These are phyloP conservation scores for Phytophthora fragariae DNA, from an alignment of 352 stramenopile species.

Conservation along the genomic window DNA sequence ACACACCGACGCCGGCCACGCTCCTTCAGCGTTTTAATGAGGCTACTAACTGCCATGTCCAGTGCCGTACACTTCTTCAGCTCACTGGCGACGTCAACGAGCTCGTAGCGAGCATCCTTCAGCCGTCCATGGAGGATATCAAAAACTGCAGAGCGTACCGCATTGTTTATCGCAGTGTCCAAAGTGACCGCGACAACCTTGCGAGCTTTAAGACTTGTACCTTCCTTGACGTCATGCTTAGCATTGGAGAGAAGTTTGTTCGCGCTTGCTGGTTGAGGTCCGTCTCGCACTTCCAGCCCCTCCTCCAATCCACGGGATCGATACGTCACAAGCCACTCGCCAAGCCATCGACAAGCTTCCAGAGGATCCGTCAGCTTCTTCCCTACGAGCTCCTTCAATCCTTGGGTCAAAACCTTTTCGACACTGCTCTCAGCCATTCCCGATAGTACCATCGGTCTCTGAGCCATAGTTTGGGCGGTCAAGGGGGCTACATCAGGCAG, in stretches of 20 bases:
- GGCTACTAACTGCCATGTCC: slow-evolving; percentile 7
- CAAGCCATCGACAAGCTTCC: slow-evolving; percentile 61
- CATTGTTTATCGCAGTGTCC: slow-evolving; percentile 6
- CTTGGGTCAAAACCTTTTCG: slow-evolving; percentile 50
- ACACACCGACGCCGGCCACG: slow-evolving; percentile 38
- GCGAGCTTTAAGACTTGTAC: neutral
- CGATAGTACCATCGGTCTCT: slow-evolving; percentile 9
- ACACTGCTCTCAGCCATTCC: slow-evolving; percentile 18
- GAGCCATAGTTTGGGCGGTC: slow-evolving; percentile 18
- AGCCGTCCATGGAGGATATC: slow-evolving; percentile 17
- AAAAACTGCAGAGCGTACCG: slow-evolving; percentile 14
- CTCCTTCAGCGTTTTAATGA: slow-evolving; percentile 28
- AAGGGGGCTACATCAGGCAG: neutral
- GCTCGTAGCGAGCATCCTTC: slow-evolving; percentile 33
- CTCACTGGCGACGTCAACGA: slow-evolving; percentile 42
- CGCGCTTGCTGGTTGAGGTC: neutral
- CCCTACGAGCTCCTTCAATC: slow-evolving; percentile 48
- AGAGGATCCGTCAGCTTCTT: slow-evolving; percentile 36
- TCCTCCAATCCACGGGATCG: slow-evolving; percentile 23
- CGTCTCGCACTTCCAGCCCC: slow-evolving; percentile 1
- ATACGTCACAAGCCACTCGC: slow-evolving; percentile 54
- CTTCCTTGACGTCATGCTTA: neutral
- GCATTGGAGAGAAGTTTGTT: neutral
- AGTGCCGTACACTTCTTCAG: slow-evolving; percentile 7
- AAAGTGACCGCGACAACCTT: slow-evolving; percentile 37